Conservation (phyloP, 1,284 basidiomycete species). For the Cutaneotrichosporon dermatis region DNA sequence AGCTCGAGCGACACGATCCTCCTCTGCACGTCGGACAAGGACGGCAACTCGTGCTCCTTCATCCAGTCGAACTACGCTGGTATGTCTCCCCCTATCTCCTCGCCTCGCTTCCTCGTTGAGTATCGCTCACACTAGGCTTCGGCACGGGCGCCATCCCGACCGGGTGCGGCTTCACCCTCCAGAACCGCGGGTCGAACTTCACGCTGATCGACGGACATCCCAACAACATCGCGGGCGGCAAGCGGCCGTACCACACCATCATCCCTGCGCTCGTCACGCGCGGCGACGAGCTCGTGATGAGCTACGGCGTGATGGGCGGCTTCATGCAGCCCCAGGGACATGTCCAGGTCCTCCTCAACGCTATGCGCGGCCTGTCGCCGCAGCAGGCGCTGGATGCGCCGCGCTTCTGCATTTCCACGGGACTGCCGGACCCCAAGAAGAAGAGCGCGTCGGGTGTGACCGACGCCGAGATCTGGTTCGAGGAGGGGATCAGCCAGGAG, state of each 20-base stretch:
- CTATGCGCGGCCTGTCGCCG: slow-evolving; percentile 70
- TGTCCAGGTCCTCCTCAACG: slow-evolving; percentile 67
- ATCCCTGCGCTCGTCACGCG: slow-evolving; percentile 76
- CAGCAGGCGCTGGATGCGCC: slow-evolving; percentile 86
- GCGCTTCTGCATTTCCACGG: slow-evolving; percentile 85
- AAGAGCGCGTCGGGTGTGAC: slow-evolving; percentile 56
- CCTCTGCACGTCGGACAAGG: slow-evolving; percentile 78
- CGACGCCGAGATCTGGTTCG: slow-evolving; percentile 71
- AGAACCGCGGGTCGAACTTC: slow-evolving; percentile 87
- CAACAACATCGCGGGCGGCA: slow-evolving; percentile 73
- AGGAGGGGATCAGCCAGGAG: slow-evolving; percentile 66
- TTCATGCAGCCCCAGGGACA: slow-evolving; percentile 27
- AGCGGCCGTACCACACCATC: slow-evolving; percentile 92
- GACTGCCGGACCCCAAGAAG: slow-evolving; percentile 60
- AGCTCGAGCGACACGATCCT: slow-evolving; percentile 88
- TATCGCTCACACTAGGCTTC: slow-evolving; percentile 43
- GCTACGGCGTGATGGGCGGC: slow-evolving; percentile 82
- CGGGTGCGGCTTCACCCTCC: slow-evolving; percentile 91
- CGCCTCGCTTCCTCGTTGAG: not conserved
- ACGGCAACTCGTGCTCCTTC: slow-evolving; percentile 83
- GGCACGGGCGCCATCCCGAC: slow-evolving; percentile 71
- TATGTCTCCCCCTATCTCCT: slow-evolving; percentile 25
- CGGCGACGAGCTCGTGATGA: slow-evolving; percentile 75
- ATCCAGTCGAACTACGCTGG: slow-evolving; percentile 83
- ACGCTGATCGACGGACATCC: slow-evolving; percentile 72